Conservation (phyloP, 139 green algal genomes). For the Ettlia oleoabundans region DNA sequence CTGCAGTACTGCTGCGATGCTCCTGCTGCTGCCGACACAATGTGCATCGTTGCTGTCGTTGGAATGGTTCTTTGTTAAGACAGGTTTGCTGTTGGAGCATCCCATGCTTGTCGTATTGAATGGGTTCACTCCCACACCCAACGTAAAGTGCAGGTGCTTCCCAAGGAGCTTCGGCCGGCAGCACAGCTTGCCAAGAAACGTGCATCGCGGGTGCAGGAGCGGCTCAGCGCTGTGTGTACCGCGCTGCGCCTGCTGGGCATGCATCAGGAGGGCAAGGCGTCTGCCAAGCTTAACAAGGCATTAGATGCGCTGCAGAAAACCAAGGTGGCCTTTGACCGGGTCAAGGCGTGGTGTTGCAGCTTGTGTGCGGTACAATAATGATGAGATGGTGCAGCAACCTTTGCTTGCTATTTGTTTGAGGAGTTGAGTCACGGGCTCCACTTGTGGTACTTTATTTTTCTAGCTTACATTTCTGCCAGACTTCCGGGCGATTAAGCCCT, state of each 20-base stretch:
- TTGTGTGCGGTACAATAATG: too few species aligned
- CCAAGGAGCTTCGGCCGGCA: slow-evolving; percentile 39
- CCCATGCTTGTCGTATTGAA: neutral
- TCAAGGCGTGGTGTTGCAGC: neutral
- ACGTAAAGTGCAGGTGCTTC: slow-evolving; percentile 45
- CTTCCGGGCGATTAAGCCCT: too few species aligned
- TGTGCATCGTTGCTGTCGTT: neutral
- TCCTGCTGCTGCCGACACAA: too few species aligned
- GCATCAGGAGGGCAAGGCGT: slow-evolving; percentile 41
- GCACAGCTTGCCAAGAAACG: slow-evolving; percentile 50
- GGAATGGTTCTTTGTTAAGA: neutral
- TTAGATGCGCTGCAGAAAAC: slow-evolving; percentile 50
- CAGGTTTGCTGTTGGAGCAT: neutral
- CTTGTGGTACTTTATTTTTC: too few species aligned
- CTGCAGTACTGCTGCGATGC: neutral
- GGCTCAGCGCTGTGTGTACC: slow-evolving; percentile 41
- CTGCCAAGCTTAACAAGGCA: slow-evolving; percentile 47
- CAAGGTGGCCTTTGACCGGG: too few species aligned
- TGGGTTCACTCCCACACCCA: neutral
- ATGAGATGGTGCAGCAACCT: too few species aligned
- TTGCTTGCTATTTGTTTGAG: too few species aligned
- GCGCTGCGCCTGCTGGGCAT: slow-evolving; percentile 38
- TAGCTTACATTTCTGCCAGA: too few species aligned
- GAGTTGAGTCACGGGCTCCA: too few species aligned
- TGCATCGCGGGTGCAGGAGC: slow-evolving; percentile 47